Evolutionary conservation across 345 rosid genomes (phyloP), one percentile per base, ranked within the genome.

Genomic region (Raphanus sativus): DNA sequence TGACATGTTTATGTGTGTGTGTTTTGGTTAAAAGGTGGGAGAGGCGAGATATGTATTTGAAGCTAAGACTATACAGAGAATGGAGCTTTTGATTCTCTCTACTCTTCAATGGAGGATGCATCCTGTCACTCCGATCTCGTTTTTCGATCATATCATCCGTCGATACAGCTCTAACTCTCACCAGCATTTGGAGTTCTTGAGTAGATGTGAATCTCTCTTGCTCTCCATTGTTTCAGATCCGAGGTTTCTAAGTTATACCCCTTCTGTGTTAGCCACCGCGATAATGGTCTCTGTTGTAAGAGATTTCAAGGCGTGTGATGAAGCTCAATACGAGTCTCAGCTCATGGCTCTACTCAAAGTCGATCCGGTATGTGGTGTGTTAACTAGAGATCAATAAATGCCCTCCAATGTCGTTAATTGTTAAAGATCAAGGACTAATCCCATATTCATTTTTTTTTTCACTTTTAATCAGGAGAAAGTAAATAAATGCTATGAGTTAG

Each of bases 31-130:
- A 30, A 81, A 94, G 98, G 97, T 86, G 73, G 90, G 83, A 84
- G 95, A 88, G 1, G 84, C 95, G 24, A 86, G 85, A 71, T 45
- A 82, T 76, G 84, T 91, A 25, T 94, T 94, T 71, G 97, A 90
- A 65, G 85, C 97, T 48, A 92, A 88, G 77, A 92, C 97, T 17
- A 85, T 94, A 50, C 93, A 90, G 80, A 90, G 91, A 82, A 94
- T 94, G 98, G 97, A 91, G 88, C 89, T 94, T 75, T 62, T 90
- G 81, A 83, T 91, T 80, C 87, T 94, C 67, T 89, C 98, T 62
- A 85, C 89, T 29, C 97, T 94, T 64, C 80, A 75, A 9, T 92
- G 97, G 97, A 85, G 85, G 87, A 92, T 94, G 98, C 88, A 92
- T 82, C 94, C 93, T 17, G 92, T 90, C n/a, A 91, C 97, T 30